Conservation (phyloP, 257 asterid genomes). For the Solanum piurae region DNA sequence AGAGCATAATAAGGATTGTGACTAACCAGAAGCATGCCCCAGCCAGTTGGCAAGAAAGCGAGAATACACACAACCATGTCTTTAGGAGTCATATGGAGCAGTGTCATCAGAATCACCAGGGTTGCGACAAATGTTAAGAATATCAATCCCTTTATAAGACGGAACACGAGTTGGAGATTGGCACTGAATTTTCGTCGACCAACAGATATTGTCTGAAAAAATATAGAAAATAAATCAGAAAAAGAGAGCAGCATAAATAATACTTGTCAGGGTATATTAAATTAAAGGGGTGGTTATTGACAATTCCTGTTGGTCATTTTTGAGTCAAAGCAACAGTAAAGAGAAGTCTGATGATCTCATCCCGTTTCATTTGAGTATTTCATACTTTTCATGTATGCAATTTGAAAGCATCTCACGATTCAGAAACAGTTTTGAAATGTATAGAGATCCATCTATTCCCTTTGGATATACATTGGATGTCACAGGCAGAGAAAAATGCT, state of each 20-base stretch:
- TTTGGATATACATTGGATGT: background rate
- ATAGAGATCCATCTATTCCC: background rate
- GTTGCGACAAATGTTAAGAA: slow-evolving; percentile 71
- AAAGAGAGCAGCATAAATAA: background rate
- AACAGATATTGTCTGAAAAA: slow-evolving; percentile 67
- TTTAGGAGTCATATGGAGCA: slow-evolving; percentile 63
- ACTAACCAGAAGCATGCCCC: slow-evolving; percentile 95
- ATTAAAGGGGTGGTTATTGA: background rate
- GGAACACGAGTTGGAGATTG: slow-evolving; percentile 79
- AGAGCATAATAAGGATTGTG: background rate
- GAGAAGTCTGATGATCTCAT: background rate
- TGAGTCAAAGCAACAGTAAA: background rate
- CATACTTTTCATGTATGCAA: background rate
- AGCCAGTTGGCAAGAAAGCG: slow-evolving; percentile 96
- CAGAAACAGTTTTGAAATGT: background rate
- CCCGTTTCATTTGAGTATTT: background rate
- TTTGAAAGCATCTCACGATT: background rate
- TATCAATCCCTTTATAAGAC: slow-evolving; percentile 89
- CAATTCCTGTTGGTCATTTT: background rate
- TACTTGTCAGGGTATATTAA: background rate
- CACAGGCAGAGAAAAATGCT: background rate
- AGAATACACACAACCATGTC: slow-evolving; percentile 82
- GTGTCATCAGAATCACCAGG: slow-evolving; percentile 60
- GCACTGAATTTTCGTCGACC: slow-evolving; percentile 95
- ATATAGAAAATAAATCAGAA: background rate